phyloP scores from a whole-genome alignment of 768 basidiomycete species.

The Macrolepiota albuminosa region DNA sequence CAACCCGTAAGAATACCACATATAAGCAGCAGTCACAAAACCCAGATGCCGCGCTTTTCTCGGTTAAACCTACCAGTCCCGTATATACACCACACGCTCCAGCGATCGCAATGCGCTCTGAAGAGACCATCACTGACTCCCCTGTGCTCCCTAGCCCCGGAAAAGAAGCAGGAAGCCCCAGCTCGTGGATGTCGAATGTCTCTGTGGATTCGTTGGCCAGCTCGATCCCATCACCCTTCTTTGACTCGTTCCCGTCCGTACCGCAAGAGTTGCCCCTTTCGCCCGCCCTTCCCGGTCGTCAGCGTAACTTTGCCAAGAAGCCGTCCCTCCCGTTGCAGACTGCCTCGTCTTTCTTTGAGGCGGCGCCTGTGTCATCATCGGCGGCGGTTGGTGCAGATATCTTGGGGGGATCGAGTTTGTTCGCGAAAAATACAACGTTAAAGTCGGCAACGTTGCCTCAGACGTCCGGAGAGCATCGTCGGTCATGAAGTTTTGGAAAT shows the following conservation, averaged over 20 bases:
- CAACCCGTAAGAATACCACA: not conserved
- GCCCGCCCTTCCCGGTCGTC: conserved; percentile 12
- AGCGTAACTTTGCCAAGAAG: conserved; percentile 7
- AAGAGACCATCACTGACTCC: conserved; percentile 13
- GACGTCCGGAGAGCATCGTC: not conserved
- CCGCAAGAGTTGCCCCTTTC: conserved; percentile 42
- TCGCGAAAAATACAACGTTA: not conserved
- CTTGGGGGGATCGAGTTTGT: conserved; percentile 3
- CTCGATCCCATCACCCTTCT: conserved; percentile 38
- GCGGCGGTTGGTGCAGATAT: conserved; percentile 16
- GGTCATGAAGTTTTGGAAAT: not conserved
- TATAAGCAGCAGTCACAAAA: not conserved
- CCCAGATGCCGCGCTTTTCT: conserved; percentile 3
- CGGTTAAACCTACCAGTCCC: conserved; percentile 7
- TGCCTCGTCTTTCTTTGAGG: conserved; percentile 17
- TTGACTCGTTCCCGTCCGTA: conserved; percentile 72
- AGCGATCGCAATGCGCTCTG: conserved; percentile 13
- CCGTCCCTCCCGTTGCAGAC: conserved; percentile 10
- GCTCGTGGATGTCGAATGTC: conserved; percentile 45
- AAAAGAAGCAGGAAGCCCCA: conserved; percentile 22
- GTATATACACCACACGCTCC: conserved; percentile 10
- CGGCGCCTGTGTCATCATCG: conserved; percentile 13
- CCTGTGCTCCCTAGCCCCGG: conserved; percentile 13
- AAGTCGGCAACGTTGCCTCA: not conserved
- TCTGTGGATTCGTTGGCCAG: conserved; percentile 35